A percentile compares a stretch with the other conserved stretches of the same genome.
Conservation (phyloP, 306 rosid genomes). For the Comarum palustre region DNA sequence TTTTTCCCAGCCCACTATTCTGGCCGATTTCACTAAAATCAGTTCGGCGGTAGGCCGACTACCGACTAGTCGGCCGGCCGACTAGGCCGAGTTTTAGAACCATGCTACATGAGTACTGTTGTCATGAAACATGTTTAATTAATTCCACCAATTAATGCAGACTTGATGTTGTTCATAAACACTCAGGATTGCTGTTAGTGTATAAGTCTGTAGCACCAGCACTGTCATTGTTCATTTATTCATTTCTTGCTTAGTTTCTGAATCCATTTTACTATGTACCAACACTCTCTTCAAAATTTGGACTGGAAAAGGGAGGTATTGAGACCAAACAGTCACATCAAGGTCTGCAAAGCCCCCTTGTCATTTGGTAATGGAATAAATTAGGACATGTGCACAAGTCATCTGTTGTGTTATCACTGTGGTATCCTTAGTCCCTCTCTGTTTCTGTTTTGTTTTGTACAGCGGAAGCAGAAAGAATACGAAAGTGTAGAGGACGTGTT, state of each 20-base stretch:
- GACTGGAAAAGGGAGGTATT: background rate
- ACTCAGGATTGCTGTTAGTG: background rate
- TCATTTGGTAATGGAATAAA: background rate
- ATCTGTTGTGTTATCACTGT: background rate
- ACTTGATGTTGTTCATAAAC: background rate
- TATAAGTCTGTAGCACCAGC: background rate
- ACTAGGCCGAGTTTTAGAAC: too few relatives aligned
- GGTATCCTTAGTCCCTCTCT: background rate
- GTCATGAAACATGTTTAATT: too few relatives aligned
- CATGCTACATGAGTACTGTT: too few relatives aligned
- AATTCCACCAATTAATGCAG: background rate
- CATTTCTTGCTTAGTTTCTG: background rate
- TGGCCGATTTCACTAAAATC: too few relatives aligned
- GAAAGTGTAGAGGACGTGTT: constrained; percentile 82
- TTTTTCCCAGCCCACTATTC: too few relatives aligned
- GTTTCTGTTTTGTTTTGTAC: constrained; percentile 10
- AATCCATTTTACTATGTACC: background rate
- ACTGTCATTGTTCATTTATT: background rate
- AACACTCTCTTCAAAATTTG: background rate
- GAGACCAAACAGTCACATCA: background rate
- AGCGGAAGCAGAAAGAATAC: constrained; percentile 97
- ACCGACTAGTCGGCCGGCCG: too few relatives aligned
- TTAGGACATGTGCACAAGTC: background rate
- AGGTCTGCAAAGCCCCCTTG: background rate
- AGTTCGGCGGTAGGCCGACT: too few relatives aligned